Conservation (phyloP, 805 yeast genomes). For the Aciculoconidium aculeatum region DNA sequence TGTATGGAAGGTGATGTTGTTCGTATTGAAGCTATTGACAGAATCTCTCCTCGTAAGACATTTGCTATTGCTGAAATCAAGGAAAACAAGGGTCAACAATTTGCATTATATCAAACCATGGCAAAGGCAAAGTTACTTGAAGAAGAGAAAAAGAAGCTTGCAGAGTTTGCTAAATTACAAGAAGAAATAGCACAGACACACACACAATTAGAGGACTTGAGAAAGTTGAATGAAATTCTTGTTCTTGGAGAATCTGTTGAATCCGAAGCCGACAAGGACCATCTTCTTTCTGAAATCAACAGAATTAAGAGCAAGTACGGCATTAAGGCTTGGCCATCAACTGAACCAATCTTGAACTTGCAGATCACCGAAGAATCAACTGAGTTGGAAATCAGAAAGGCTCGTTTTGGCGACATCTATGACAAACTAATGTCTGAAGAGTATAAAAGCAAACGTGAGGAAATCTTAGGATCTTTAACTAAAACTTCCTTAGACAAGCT, state of each 20-base stretch:
- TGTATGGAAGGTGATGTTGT: conserved; percentile 95
- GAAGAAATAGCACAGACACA: conserved; percentile 20
- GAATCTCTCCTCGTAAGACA: conserved; percentile 71
- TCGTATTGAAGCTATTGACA: conserved; percentile 84
- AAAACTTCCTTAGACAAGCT: conserved; percentile 32
- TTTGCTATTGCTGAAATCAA: conserved; percentile 92
- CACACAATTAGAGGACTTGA: conserved; percentile 33
- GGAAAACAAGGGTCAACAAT: conserved; percentile 85
- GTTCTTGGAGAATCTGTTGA: conserved; percentile 19
- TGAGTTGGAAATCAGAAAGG: conserved; percentile 24
- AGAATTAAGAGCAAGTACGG: conserved; percentile 32
- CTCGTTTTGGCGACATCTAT: conserved; percentile 26
- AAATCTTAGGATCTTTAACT: conserved; percentile 22
- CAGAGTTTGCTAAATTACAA: conserved; percentile 47
- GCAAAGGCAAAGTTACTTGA: conserved; percentile 60
- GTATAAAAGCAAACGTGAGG: conserved; percentile 17
- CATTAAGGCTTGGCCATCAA: conserved; percentile 36
- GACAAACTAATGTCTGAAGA: conserved; percentile 27
- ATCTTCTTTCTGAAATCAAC: conserved; percentile 26
- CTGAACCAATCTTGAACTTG: conserved; percentile 33
- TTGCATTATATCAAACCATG: conserved; percentile 68
- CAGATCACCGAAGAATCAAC: conserved; percentile 21
- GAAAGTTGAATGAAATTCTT: conserved; percentile 27
- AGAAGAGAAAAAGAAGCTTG: conserved; percentile 59
- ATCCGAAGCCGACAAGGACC: conserved; percentile 13